phyloP scores from a whole-genome alignment of 805 yeast genomes.

The Lipomyces spencermartinsiae region DNA sequence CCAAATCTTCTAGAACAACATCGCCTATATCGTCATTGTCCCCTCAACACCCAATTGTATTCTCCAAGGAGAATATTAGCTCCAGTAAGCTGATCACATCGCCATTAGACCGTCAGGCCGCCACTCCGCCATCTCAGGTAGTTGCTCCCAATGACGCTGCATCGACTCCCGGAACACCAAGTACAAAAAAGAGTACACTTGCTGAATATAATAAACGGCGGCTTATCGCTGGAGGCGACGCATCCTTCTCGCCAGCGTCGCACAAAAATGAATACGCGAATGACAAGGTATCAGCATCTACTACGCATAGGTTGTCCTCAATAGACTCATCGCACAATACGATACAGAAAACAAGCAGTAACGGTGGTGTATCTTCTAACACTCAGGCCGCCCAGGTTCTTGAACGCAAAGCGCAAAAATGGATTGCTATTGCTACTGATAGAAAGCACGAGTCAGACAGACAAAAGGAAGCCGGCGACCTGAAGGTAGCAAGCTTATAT shows the following conservation, averaged over 20 bases:
- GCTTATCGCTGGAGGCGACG: conserved; percentile 5
- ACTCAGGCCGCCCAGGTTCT: conserved; percentile 38
- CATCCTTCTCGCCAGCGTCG: background rate
- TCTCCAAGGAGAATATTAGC: conserved; percentile 9
- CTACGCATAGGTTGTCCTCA: conserved; percentile 11
- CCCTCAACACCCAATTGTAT: conserved; percentile 1
- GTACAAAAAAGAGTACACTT: conserved; percentile 26
- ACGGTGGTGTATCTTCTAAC: conserved; percentile 34
- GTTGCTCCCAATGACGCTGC: conserved; percentile 5
- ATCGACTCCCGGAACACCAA: conserved; percentile 28
- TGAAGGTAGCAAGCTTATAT: conserved; percentile 46
- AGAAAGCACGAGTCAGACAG: conserved; percentile 52
- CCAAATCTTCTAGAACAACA: background rate
- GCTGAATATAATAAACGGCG: conserved; percentile 28
- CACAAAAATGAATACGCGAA: background rate
- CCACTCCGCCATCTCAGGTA: conserved; percentile 13
- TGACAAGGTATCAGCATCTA: background rate
- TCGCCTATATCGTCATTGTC: background rate
- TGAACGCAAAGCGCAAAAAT: conserved; percentile 39
- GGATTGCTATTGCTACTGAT: conserved; percentile 49
- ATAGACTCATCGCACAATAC: conserved; percentile 25
- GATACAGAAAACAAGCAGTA: conserved; percentile 38
- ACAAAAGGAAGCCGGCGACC: conserved; percentile 42
- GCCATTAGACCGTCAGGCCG: background rate
- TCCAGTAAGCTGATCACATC: background rate